Evolutionary conservation across 2,329 filamentous ascomycete species (phyloP), one percentile per base, ranked within the genome.

Genomic region (Stachybotrys echinatus): DNA sequence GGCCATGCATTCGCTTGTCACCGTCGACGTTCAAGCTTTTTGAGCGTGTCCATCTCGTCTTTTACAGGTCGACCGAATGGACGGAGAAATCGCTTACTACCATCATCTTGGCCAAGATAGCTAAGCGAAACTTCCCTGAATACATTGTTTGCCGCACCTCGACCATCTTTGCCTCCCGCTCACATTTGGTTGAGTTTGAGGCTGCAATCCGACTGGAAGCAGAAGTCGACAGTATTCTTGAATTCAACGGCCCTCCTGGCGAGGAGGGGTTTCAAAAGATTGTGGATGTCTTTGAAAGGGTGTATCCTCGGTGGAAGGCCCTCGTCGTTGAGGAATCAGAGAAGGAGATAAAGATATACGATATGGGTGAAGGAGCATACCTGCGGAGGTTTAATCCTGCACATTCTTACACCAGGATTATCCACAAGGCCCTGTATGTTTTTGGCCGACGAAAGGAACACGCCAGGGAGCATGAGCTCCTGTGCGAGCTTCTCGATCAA

Each of bases 21-120:
- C 70, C 85, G 1, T 70, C 80, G 0, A 79, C 85, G 1, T 80
- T 91, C 54, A 89, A 85, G 60, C 78, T 99, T 1, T 99, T 99
- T 60, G 91, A 96, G 66, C 83, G 94, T 22, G 91, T 97, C 1
- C 94, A 97, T 69, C 73, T 99, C 3, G 91, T 99, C 23, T 99
- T 96, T 66, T 97, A 97, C 66, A 81, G 92, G 51, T 96, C 92
- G 10, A 95, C 90, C 0, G 89, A 96, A 65, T 99, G 94, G 94
- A 95, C 92, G 0, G 92, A 97, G 60, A 97, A 96, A 66, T 96
- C 92, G 1, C 74, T 99, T 14, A 97, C 90, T 2, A 92, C 92
- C 0, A 92, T 97, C 48, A 96, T 99, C 42, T 77, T 99, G 5
- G 89, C 94, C 7, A 92, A 92, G 55, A 95, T 95, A 50, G 89